phyloP scores from a whole-genome alignment of 2,329 filamentous ascomycete species.

The Colletotrichum orbiculare region DNA sequence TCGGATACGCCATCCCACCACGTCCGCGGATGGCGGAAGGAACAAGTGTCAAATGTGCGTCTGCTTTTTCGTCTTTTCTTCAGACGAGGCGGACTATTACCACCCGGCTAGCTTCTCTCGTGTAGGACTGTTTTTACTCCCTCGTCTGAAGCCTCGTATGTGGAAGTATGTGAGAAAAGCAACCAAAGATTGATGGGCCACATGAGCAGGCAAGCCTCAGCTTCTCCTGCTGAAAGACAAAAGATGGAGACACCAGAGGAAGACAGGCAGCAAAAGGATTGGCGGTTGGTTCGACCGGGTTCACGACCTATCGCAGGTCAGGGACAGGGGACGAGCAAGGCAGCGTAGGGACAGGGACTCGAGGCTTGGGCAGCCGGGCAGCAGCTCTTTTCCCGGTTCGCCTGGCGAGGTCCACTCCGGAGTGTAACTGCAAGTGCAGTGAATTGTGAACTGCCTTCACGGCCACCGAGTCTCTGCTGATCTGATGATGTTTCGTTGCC shows the following conservation, averaged over 20 bases:
- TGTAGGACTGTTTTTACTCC: too few species aligned
- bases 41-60: slow-evolving; percentile 2
- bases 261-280: slow-evolving; percentile 3
- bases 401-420: background rate
- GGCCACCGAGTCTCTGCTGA: too few species aligned
- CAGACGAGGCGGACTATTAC: slow-evolving; percentile 1
- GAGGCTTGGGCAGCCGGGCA: slow-evolving; percentile 1
- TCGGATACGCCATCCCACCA: slow-evolving; percentile 4
- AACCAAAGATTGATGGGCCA: background rate
- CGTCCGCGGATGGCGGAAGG: slow-evolving; percentile 1
- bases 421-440: too few species aligned
- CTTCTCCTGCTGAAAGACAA: background rate
- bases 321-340: slow-evolving; percentile 6
- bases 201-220: background rate
- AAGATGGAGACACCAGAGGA: background rate
- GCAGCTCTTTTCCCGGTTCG: slow-evolving; percentile 6
- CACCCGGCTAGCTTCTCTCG: too few species aligned
- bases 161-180: too few species aligned
- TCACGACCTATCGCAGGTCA: slow-evolving; percentile 15
- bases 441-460: too few species aligned
- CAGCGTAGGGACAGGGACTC: slow-evolving; percentile 8
- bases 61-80: background rate
- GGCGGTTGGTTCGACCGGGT: slow-evolving; percentile 15
- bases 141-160: background rate
- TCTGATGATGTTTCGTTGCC: too few species aligned